Percentiles rank a stretch among this genome's conserved stretches.
Conservation (phyloP, 306 rosid genomes). For the Pyrus communis region DNA sequence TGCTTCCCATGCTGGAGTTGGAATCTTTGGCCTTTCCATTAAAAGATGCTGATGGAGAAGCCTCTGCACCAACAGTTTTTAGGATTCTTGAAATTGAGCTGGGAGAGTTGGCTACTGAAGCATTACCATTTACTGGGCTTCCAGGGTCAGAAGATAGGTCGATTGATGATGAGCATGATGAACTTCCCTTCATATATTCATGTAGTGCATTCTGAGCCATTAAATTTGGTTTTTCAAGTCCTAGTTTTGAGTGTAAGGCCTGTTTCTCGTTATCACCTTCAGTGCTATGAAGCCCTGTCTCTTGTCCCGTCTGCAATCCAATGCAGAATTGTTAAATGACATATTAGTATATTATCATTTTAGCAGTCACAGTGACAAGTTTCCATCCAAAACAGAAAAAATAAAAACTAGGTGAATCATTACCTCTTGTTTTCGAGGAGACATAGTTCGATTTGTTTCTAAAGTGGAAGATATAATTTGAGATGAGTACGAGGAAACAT, state of each 20-base stretch:
- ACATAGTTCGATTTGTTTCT: conserved; percentile 29
- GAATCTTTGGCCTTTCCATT: conserved; percentile 30
- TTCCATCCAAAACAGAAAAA: not conserved
- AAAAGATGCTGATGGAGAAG: conserved; percentile 35
- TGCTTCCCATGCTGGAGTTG: conserved; percentile 28
- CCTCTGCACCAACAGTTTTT: conserved; percentile 27
- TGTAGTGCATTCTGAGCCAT: conserved; percentile 25
- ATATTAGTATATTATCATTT: not conserved
- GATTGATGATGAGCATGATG: conserved; percentile 44
- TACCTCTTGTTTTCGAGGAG: conserved; percentile 58
- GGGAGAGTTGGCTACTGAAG: conserved; percentile 32
- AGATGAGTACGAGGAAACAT: conserved; percentile 88
- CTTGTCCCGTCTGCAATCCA: conserved; percentile 50
- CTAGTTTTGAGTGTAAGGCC: conserved; percentile 30
- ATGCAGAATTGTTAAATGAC: not conserved
- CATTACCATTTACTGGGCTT: conserved; percentile 50
- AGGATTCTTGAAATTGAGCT: conserved; percentile 27
- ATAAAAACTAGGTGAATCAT: not conserved
- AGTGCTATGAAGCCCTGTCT: conserved; percentile 18
- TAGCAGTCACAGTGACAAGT: conserved; percentile 1
- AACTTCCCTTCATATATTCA: conserved; percentile 37
- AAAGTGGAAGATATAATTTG: conserved; percentile 33
- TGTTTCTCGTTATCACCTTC: conserved; percentile 33
- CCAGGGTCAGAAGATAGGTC: conserved; percentile 55
- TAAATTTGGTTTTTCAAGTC: conserved; percentile 31